Evolutionary conservation across 2,329 filamentous ascomycete species (phyloP).

Genomic region (Paradendryphiella salina): DNA sequence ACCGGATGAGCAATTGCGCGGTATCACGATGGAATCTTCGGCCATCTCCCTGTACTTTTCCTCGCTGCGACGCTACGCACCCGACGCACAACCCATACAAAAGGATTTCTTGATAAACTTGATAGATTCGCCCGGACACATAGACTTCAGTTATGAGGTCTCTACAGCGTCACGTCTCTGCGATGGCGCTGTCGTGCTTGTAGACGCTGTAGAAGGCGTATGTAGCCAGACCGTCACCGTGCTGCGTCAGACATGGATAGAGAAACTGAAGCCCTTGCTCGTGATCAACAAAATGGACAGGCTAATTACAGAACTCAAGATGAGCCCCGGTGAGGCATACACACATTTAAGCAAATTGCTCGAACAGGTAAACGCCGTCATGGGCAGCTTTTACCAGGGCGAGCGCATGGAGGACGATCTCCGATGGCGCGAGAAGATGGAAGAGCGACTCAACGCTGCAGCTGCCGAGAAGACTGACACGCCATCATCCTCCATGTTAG

Average conservation of each 20-base stretch:
- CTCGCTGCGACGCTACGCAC: constrained; percentile 73
- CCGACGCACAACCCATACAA: constrained; percentile 68
- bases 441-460: constrained; percentile 76
- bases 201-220: constrained; percentile 96
- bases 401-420: constrained; percentile 98
- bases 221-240: constrained; percentile 99
- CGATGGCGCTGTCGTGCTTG: constrained; percentile 89
- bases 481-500: constrained; percentile 49
- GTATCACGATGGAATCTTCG: constrained; percentile 99
- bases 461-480: constrained; percentile 65
- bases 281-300: constrained; percentile 99
- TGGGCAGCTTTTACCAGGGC: constrained; percentile 96
- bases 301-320: constrained; percentile 88
- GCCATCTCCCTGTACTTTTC: constrained; percentile 97
- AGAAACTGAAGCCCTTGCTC: constrained; percentile 90
- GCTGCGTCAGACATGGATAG: constrained; percentile 89
- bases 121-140: constrained; percentile 97
- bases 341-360: constrained; percentile 84
- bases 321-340: constrained; percentile 88
- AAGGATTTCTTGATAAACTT: constrained; percentile 96
- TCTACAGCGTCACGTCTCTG: constrained; percentile 93
- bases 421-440: constrained; percentile 91
- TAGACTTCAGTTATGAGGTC: constrained; percentile 98
- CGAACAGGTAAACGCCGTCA: constrained; percentile 95
- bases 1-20: constrained; percentile 91